Evolutionary conservation across 345 rosid species (phyloP), one percentile per base, ranked within the genome.

Genomic region (Euclidium syriacum): DNA sequence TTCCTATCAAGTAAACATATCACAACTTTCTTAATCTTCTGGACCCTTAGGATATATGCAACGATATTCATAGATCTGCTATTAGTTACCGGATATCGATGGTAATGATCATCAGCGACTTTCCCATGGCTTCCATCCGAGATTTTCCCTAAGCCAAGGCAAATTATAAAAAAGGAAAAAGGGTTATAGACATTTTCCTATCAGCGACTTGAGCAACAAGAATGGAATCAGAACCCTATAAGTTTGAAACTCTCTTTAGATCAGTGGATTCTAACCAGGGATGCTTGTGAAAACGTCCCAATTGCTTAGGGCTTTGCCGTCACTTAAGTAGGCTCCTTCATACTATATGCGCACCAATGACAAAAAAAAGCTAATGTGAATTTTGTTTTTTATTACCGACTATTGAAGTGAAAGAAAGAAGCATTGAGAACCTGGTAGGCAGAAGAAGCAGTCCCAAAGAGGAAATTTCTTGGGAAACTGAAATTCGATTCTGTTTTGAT

Each of bases 391-490:
- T 6, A n/a, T n/a, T 4, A 30, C 11, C 34, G 23, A 53, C 35
- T 3, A 53, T 14, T 20, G 19, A 32, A 64, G 52, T 20, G 54
- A 44, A 19, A n/a, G 29, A 42, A 23, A 19, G 15, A 18, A 43
- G 23, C 23, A 4, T 12, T 8, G 19, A 17, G 65, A 60, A 86
- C 89, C 89, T 89, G 90, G 59, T 85, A 85, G 33, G 95, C 75
- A 64, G 92, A 87, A 46, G 97, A 83, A 16, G 95, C 86, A 10
- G 92, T 80, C 57, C 95, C 95, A 52, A 85, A 83, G 58, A 90
- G 84, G 65, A 90, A 87, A 69, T 65, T 49, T 14, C 49, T 19
- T 1, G 86, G 83, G 41, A 86, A 78, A 3, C 52, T 0, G 19
- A 47, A 64, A 43, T 0, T 48, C 19, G 53, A 57, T 53, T 35